Evolutionary conservation across 768 basidiomycete species (phyloP).

Genomic region (Russula vinacea): DNA sequence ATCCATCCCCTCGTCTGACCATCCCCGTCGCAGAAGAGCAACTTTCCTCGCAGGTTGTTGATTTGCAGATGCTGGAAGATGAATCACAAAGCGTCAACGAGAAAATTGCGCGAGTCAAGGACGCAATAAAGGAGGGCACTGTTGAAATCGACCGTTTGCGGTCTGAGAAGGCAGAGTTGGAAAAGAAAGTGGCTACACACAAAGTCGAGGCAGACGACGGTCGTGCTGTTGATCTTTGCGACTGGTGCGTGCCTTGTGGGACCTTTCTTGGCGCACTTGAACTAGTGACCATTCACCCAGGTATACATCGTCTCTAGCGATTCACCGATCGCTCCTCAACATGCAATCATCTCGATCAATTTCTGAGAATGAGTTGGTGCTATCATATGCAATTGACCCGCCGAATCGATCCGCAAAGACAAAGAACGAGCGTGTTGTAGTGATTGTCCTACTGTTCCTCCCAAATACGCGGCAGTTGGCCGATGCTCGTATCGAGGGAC

Average conservation of each 20-base stretch:
- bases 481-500: conserved; percentile 52
- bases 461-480: conserved; percentile 67
- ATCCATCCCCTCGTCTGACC: conserved; percentile 78
- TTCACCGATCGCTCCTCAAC: conserved; percentile 61
- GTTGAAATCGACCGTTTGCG: conserved; percentile 57
- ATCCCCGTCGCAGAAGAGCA: conserved; percentile 69
- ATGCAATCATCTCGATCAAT: conserved; percentile 56
- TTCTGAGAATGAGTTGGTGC: conserved; percentile 74
- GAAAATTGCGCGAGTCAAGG: conserved; percentile 53
- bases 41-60: conserved; percentile 68
- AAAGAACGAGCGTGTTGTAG: conserved; percentile 39
- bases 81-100: conserved; percentile 54
- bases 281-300: conserved; percentile 39
- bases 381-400: conserved; percentile 56
- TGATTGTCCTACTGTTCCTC: conserved; percentile 60
- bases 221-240: conserved; percentile 60
- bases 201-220: conserved; percentile 57
- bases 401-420: conserved; percentile 29
- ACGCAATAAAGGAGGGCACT: conserved; percentile 55
- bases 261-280: background rate
- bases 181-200: conserved; percentile 59
- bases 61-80: conserved; percentile 76
- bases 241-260: conserved; percentile 57
- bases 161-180: conserved; percentile 62
- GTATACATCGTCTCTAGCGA: conserved; percentile 63